A percentile compares a stretch with the other conserved stretches of the same genome.
Evolutionary conservation across 176 grass and related monocot genomes (phyloP).

Genomic region (Musa beccarii): DNA sequence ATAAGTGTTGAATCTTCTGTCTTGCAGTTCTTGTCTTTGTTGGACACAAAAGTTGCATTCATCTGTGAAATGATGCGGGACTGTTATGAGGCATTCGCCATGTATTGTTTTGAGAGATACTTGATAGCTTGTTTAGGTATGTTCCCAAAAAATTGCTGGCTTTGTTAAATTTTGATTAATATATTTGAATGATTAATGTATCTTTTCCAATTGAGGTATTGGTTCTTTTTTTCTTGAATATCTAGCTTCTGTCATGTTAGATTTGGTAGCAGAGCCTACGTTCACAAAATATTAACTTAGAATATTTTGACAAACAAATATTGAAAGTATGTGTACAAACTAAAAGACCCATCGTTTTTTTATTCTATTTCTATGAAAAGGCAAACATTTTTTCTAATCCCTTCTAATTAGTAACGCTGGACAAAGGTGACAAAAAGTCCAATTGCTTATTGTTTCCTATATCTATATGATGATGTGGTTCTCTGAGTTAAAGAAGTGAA

Average conservation of each 20-base stretch:
- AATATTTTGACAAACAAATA: too few relatives aligned
- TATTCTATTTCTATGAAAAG: too few relatives aligned
- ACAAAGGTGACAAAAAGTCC: too few relatives aligned
- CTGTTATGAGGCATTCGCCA: conserved; percentile 94
- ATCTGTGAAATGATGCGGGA: conserved; percentile 91
- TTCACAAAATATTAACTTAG: neutral
- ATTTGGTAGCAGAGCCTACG: neutral
- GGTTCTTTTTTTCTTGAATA: neutral
- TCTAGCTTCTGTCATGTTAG: neutral
- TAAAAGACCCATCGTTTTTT: too few relatives aligned
- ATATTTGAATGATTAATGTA: neutral
- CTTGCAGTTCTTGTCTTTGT: conserved; percentile 82
- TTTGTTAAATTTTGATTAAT: neutral
- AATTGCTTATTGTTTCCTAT: too few relatives aligned
- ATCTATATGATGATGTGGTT: too few relatives aligned
- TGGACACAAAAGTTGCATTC: conserved; percentile 70
- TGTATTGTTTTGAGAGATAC: conserved; percentile 99
- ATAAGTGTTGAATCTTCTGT: conserved; percentile 10
- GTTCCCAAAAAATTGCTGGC: conserved; percentile 1
- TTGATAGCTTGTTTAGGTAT: conserved; percentile 97
- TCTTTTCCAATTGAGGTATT: neutral
- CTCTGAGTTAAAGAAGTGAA: too few relatives aligned
- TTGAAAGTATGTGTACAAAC: too few relatives aligned
- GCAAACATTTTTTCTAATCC: too few relatives aligned
- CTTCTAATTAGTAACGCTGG: too few relatives aligned